These are phyloP conservation scores for Globisporangium cystogenes DNA, from an alignment of 352 stramenopile genomes.

Conservation along the genomic window DNA sequence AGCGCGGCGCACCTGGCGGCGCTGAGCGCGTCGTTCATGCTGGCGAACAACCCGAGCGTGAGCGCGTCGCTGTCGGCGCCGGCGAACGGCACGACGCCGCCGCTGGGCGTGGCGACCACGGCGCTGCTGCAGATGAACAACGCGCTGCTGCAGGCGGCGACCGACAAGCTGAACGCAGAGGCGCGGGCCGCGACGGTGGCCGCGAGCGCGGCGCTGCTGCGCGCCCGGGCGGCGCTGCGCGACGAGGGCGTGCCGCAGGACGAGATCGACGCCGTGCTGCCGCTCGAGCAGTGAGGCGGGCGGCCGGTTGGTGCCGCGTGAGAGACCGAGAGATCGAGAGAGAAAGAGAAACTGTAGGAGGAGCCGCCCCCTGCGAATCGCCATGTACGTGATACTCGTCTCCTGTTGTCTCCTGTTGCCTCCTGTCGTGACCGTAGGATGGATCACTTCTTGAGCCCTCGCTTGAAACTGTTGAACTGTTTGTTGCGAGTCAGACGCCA, in stretches of 20 bases:
- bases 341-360: background rate
- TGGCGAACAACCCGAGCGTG: slow-evolving; percentile 1
- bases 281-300: slow-evolving; percentile 1
- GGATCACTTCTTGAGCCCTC: too few species aligned
- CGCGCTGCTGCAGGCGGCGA: slow-evolving; percentile 12
- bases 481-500: too few species aligned
- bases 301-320: too few species aligned
- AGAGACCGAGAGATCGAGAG: too few species aligned
- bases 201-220: slow-evolving; percentile 12
- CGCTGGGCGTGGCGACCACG: slow-evolving; percentile 5
- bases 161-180: slow-evolving; percentile 14
- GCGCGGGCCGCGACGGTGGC: slow-evolving; percentile 9
- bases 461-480: too few species aligned
- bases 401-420: too few species aligned
- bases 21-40: slow-evolving; percentile 11
- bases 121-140: slow-evolving; percentile 13
- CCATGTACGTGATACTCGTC: too few species aligned
- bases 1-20: slow-evolving; percentile 2
- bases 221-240: slow-evolving; percentile 11
- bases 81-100: background rate
- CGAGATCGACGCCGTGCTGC: slow-evolving; percentile 15
- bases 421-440: too few species aligned
- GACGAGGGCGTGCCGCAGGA: slow-evolving; percentile 12
- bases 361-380: background rate
- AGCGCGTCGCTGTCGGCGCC: background rate